Conservation (phyloP, 352 stramenopile genomes). For the Phytophthora macrochlamydospora region DNA sequence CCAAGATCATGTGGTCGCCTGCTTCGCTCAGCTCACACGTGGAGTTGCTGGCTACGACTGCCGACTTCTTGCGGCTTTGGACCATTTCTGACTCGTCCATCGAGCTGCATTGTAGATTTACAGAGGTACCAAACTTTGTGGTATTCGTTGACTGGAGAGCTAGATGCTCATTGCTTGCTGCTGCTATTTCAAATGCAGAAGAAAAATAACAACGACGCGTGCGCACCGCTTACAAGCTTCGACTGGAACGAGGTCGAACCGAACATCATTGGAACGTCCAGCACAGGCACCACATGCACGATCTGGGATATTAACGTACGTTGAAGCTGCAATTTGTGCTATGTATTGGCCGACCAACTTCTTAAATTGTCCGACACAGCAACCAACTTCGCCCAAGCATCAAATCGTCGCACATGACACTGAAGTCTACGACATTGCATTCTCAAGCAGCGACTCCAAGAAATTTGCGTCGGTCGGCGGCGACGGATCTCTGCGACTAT, state of each 20-base stretch:
- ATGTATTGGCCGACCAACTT: not conserved
- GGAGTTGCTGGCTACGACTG: slow-evolving; percentile 81
- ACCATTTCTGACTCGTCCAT: slow-evolving; percentile 77
- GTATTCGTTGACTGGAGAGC: not conserved
- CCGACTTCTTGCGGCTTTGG: slow-evolving; percentile 87
- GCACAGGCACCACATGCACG: slow-evolving; percentile 98
- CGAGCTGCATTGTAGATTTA: slow-evolving; percentile 73
- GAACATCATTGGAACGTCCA: slow-evolving; percentile 95
- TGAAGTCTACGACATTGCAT: slow-evolving; percentile 99
- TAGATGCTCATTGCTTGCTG: slow-evolving; percentile 5
- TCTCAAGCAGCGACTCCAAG: slow-evolving; percentile 92
- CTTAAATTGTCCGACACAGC: slow-evolving; percentile 27
- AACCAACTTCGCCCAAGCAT: slow-evolving; percentile 74
- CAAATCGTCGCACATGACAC: slow-evolving; percentile 99
- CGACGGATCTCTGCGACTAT: slow-evolving; percentile 96
- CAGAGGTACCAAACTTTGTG: slow-evolving; percentile 42
- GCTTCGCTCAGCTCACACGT: slow-evolving; percentile 46
- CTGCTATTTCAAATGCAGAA: slow-evolving; percentile 16
- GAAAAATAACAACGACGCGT: slow-evolving; percentile 87
- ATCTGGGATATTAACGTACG: slow-evolving; percentile 98
- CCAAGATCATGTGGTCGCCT: slow-evolving; percentile 89
- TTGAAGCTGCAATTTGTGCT: not conserved
- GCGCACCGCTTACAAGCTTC: slow-evolving; percentile 97
- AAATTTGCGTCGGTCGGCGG: slow-evolving; percentile 97
- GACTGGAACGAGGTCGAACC: slow-evolving; percentile 98